Evolutionary conservation across 1,139 yeast genomes (phyloP).

Genomic region (Pichia sp.): DNA sequence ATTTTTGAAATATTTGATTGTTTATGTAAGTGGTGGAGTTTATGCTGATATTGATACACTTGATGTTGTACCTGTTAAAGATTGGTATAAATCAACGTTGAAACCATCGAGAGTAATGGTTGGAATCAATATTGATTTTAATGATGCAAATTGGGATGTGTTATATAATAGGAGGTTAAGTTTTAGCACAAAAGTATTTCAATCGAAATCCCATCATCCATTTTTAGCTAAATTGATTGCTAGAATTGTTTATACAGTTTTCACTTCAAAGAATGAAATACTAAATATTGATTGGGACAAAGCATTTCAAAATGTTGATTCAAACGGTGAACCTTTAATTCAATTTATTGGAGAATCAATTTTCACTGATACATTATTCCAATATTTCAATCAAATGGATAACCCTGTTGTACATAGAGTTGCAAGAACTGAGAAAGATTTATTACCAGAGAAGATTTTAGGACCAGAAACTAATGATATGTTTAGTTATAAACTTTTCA

Average conservation of each 20-base stretch:
- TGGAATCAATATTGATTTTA: constrained; percentile 70
- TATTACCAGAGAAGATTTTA: constrained; percentile 18
- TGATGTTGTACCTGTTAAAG: constrained; percentile 40
- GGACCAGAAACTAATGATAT: constrained; percentile 22
- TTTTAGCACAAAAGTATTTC: constrained; percentile 64
- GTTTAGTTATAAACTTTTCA: constrained; percentile 52
- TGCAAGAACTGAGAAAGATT: constrained; percentile 42
- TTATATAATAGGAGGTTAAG: constrained; percentile 59
- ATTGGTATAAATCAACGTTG: constrained; percentile 32
- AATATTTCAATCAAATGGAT: constrained; percentile 51
- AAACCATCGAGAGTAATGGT: constrained; percentile 31
- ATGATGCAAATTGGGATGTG: constrained; percentile 60
- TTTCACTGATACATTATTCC: constrained; percentile 70
- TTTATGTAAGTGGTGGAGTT: constrained; percentile 64
- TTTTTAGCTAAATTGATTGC: constrained; percentile 26
- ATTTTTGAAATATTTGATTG: constrained; percentile 58
- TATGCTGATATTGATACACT: constrained; percentile 69
- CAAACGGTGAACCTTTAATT: constrained; percentile 40
- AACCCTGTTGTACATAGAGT: constrained; percentile 59
- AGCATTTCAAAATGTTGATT: constrained; percentile 60
- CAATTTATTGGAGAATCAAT: constrained; percentile 72
- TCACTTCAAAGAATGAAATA: constrained; percentile 26
- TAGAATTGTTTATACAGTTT: constrained; percentile 20
- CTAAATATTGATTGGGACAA: constrained; percentile 36
- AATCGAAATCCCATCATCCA: constrained; percentile 27